A percentile compares a stretch with the other conserved stretches of the same genome.
These are phyloP conservation scores for Trichoderma sp. DNA, from an alignment of 2,329 filamentous ascomycete species.

Conservation along the genomic window DNA sequence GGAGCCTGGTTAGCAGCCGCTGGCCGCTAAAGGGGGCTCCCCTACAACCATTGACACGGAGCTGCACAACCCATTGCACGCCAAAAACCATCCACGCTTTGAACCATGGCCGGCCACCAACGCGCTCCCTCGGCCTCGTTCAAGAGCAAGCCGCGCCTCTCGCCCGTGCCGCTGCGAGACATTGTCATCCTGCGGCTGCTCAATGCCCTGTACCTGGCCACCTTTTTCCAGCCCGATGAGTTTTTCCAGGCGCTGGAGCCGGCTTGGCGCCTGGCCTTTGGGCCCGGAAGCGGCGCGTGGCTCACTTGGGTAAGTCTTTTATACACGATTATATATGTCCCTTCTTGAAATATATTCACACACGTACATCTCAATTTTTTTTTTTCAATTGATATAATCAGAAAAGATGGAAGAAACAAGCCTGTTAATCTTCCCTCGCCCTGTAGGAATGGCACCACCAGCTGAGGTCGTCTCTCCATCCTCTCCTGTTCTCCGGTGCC, in stretches of 20 bases:
- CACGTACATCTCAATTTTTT: neutral
- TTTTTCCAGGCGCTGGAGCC: constrained; percentile 96
- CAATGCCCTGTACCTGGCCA: constrained; percentile 77
- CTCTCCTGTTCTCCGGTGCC: constrained; percentile 77
- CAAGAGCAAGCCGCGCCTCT: constrained; percentile 22
- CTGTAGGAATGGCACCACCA: constrained; percentile 87
- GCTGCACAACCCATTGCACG: neutral
- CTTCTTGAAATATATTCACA: neutral
- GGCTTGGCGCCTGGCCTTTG: constrained; percentile 88
- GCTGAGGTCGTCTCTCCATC: constrained; percentile 88
- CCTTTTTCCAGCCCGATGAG: constrained; percentile 98
- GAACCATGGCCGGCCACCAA: constrained; percentile 22
- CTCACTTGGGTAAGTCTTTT: constrained; percentile 80
- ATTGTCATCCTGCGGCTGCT: constrained; percentile 71
- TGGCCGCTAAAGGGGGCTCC: neutral
- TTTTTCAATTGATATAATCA: neutral
- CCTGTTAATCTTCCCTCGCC: constrained; percentile 27
- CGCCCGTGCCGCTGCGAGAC: constrained; percentile 20
- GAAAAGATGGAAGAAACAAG: neutral
- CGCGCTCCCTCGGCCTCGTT: constrained; percentile 20
- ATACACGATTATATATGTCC: neutral
- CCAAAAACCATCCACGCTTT: neutral
- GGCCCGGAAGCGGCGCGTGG: constrained; percentile 77
- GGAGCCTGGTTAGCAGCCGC: neutral
- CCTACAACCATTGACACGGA: neutral